Evolutionary conservation across 371 early-diverging fungal genomes (phyloP), one percentile per base, ranked within the genome.

Genomic region (Mortierella sp.): DNA sequence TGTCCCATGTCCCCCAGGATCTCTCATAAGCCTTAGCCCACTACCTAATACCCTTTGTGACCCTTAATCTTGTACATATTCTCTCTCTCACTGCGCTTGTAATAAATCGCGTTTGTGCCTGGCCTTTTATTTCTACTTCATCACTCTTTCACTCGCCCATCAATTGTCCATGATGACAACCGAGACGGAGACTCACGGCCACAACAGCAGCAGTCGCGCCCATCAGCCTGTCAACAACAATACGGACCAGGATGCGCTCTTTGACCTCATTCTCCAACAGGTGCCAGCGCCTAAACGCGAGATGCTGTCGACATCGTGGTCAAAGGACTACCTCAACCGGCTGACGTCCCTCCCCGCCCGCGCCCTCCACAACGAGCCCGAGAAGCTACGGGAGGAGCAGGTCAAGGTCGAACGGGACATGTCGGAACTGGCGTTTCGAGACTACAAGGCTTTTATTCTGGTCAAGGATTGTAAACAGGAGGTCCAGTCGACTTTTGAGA

Each of bases 401-500:
- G 77, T 79, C 37, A 90, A 90, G 55, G 86, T 92, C 55, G 89
- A 90, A 47, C 77, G 86, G n/a, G 90, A 93, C 75, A 91, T 94
- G 39, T 90, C 93, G 34, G 90, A 89, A 45, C 86, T 95, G 4
- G 94, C 94, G 2, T 94, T 91, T 75, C 73, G 87, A 26, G 94
- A 95, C 63, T 94, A 94, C 73, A 89, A 92, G 24, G 87, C 92
- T 4, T 93, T 94, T 80, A 85, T 94, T 58, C 85, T 89, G 24
- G 92, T 93, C 61, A 91, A 93, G 74, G 88, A 86, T 2, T 92
- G 93, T 74, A 89, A 90, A 53, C 80, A 88, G 13, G 86, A 89
- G 29, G 89, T 92, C 31, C 86, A 89, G 48, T 83, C 86, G 9
- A 90, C 91, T 0, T 85, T 94, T 11, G 88, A 88, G 34, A 87